A percentile compares a stretch with the other conserved stretches of the same genome.
These are phyloP conservation scores for Trichoderma orchidacearum DNA, from an alignment of 495 filamentous ascomycete genomes.

Conservation along the genomic window DNA sequence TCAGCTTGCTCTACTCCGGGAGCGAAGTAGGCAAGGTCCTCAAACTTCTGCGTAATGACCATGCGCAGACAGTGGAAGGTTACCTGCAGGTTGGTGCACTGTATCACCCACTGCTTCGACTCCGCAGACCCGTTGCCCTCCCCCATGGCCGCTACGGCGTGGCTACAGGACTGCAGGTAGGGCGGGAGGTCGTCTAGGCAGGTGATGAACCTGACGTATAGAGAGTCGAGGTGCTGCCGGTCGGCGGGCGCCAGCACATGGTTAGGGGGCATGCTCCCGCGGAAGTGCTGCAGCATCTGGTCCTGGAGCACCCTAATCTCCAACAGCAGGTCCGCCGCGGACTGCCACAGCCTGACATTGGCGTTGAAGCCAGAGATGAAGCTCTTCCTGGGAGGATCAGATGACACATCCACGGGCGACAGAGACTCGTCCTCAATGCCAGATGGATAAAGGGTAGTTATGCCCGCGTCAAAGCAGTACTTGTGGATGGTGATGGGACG, in stretches of 20 bases:
- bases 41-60: constrained; percentile 16
- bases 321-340: background rate
- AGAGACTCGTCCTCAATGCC: constrained; percentile 8
- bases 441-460: constrained; percentile 12
- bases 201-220: constrained; percentile 2
- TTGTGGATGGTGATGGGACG: constrained; percentile 17
- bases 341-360: constrained; percentile 1
- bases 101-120: constrained; percentile 8
- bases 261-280: background rate
- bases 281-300: background rate
- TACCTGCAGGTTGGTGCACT: constrained; percentile 14
- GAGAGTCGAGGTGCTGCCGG: background rate
- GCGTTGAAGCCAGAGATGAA: constrained; percentile 3
- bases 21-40: constrained; percentile 7
- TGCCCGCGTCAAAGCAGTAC: constrained; percentile 14
- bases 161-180: constrained; percentile 1
- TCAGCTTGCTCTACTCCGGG: constrained; percentile 1
- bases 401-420: background rate
- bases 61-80: constrained; percentile 16
- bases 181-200: constrained; percentile 1
- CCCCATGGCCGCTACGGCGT: background rate
- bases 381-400: background rate
- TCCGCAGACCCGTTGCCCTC: background rate
- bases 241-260: background rate
- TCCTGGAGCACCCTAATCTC: background rate